phyloP scores from a whole-genome alignment of 2,329 filamentous ascomycete species.

The Penicillium verrucosum region DNA sequence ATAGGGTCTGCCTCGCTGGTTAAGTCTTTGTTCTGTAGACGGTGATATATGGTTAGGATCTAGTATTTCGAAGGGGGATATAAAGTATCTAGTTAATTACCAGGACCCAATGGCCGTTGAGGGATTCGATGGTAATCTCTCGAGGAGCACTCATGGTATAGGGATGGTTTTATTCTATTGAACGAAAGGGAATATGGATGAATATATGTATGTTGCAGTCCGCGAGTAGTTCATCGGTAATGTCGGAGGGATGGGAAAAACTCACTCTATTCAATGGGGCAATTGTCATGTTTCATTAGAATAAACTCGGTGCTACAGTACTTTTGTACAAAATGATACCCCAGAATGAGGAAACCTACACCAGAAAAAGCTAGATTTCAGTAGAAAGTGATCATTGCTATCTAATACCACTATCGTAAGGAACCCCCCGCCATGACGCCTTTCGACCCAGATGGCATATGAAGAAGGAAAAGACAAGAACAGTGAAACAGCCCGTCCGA shows the following conservation, averaged over 20 bases:
- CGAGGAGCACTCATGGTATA: neutral
- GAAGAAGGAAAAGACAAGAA: constrained; percentile 2
- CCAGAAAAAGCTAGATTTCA: neutral
- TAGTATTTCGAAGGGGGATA: neutral
- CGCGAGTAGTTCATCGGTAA: neutral
- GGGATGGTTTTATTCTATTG: neutral
- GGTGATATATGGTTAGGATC: neutral
- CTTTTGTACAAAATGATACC: neutral
- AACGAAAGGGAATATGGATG: neutral
- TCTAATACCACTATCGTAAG: constrained; percentile 24
- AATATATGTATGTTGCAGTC: neutral
- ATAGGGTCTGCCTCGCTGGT: neutral
- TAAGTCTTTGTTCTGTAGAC: neutral
- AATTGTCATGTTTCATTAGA: neutral
- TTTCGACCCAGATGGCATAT: constrained; percentile 16
- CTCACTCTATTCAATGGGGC: neutral
- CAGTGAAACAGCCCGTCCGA: constrained; percentile 17
- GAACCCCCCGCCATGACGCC: constrained; percentile 20
- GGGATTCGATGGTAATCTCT: neutral
- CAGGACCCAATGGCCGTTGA: constrained; percentile 1
- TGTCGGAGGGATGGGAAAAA: neutral
- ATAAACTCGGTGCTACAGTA: neutral
- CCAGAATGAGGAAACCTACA: neutral
- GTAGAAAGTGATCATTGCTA: constrained; percentile 22
- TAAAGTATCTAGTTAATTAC: neutral